Percentiles rank a stretch among this genome's conserved stretches.
phyloP scores from a whole-genome alignment of 164 flowering plant genomes.

The Litsea cubeba region DNA sequence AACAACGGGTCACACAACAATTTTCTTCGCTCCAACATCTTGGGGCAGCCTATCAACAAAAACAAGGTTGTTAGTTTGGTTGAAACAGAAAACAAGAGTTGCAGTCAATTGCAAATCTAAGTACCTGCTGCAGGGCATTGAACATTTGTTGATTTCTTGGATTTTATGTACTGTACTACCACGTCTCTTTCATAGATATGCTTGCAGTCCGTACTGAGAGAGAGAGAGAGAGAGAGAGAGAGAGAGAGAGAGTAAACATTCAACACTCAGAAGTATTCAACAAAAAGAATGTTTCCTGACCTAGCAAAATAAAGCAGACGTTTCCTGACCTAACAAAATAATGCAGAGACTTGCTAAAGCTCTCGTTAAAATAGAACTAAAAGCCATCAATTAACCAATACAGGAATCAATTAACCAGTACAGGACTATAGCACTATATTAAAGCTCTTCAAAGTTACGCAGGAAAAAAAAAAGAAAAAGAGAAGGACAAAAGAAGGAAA shows the following conservation, averaged over 20 bases:
- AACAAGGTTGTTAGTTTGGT: background rate
- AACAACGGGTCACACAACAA: slow-evolving; percentile 64
- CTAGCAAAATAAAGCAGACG: no score
- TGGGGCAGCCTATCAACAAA: slow-evolving; percentile 60
- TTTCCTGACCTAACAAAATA: no score
- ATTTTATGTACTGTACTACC: slow-evolving; percentile 45
- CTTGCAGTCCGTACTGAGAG: slow-evolving; percentile 72
- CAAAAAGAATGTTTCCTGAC: no score
- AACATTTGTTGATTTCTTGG: slow-evolving; percentile 20
- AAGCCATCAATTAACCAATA: no score
- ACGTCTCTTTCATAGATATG: slow-evolving; percentile 82
- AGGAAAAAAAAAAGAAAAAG: background rate
- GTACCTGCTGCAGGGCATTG: slow-evolving; percentile 82
- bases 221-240: slow-evolving; percentile 4
- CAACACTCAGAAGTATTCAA: no score
- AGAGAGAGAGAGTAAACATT: no score
- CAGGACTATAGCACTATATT: no score
- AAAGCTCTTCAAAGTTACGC: no score
- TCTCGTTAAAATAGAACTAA: no score
- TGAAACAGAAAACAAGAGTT: background rate
- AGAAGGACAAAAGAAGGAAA: background rate
- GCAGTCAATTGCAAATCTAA: background rate
- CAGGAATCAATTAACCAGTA: no score
- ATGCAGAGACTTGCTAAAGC: no score
- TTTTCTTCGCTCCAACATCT: slow-evolving; percentile 35